Conservation (phyloP, 306 rosid genomes). For the Cajanus cajan region DNA sequence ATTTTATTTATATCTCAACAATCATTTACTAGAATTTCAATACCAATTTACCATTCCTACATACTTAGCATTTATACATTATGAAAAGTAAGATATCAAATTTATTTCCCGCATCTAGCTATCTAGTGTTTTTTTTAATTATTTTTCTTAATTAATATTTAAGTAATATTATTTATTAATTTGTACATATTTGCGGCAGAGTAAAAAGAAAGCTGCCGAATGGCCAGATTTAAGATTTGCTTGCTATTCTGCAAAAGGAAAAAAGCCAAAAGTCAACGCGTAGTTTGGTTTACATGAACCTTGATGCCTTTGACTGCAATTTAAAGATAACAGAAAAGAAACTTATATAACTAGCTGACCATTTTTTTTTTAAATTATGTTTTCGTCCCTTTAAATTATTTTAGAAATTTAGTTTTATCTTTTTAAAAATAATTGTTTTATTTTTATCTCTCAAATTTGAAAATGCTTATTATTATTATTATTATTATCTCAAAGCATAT, state of each 20-base stretch:
- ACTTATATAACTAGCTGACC: not conserved
- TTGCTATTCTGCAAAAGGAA: conserved; percentile 6
- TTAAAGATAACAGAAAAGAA: conserved; percentile 5
- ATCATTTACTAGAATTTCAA: not conserved
- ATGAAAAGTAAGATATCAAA: not conserved
- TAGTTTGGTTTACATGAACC: not conserved
- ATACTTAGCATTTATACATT: not conserved
- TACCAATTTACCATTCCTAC: not conserved
- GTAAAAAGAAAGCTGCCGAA: not conserved
- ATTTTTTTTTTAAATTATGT: not conserved
- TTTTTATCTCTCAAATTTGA: no score
- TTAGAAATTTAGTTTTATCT: no score
- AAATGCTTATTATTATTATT: no score
- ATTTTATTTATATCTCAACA: no score
- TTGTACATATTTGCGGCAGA: not conserved
- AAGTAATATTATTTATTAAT: not conserved
- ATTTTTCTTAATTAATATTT: not conserved
- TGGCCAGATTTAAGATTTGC: conserved; percentile 19
- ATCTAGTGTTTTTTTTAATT: not conserved
- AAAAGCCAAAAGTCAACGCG: conserved; percentile 22
- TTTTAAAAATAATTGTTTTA: no score
- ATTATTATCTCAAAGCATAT: no score
- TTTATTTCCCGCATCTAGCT: not conserved
- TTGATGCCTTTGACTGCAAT: conserved; percentile 16
- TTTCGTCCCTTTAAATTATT: no score